Base-by-base conservation (phyloP, 2,329 filamentous ascomycete genomes). In the Hypoxylon sp. region DNA sequence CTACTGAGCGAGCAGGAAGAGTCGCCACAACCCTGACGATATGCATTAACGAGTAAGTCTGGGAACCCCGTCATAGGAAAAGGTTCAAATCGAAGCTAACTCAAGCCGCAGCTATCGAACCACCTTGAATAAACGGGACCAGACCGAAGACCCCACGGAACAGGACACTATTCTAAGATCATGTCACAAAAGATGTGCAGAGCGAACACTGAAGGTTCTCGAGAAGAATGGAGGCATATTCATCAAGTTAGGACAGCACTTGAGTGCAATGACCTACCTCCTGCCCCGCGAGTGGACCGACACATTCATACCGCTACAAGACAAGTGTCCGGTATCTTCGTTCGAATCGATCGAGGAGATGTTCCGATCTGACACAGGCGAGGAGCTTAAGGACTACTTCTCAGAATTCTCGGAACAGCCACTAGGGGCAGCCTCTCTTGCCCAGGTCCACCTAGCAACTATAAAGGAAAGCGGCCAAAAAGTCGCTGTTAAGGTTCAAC, bases 141-240 rank as follows among this genome's bases (percentile, higher is more conserved):
- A 86, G 61, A 80, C 81, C 41, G 83, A 89, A 19, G 86, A 92
- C 65, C 83, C 86, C 39, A 85, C 87, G 55, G 87, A 93, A 77
- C 88, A 88, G 75, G 82, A 87, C n/a, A 83, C 80, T n/a, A 79
- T 91, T 37, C 82, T 99, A 55, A 91, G 88, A 71, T 89, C 90
- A 68, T 98, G 96, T 76, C 96, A 99, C 79, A 91, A 96, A 77
- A 88, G 96, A 78, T 99, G 96, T 81, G 96, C 96, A 29, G 87
- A 93, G 74, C 88, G 96, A 67, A 97, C 96, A 0, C 82, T 98
- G 43, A 87, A 85, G 61, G 94, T 96, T 1, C 82, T 98, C 70
- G 96, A 99, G 84, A 93, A 92, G 83, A 98, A 97, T 78, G 96
- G 96, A 25, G 97, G 95, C 27, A 97, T 99, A 69, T 99, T 98